Evolutionary conservation across 129 eudicot genomes (phyloP), one percentile per base, ranked within the genome.

Genomic region (Escallonia herrerae): DNA sequence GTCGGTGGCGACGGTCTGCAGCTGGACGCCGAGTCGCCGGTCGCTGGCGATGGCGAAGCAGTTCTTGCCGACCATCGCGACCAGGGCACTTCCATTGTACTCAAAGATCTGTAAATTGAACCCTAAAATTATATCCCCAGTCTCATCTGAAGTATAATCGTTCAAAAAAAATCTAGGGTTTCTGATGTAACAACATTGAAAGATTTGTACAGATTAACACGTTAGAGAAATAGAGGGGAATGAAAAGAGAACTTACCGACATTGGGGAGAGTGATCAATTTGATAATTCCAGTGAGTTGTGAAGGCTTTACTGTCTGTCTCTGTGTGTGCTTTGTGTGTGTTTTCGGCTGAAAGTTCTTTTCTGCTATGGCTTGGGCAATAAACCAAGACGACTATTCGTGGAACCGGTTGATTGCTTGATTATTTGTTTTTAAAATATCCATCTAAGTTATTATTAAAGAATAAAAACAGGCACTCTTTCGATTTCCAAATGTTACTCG

Each of bases 41-140:
- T 91, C 97, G 60, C 97, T 91, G 41, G 94, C 97, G 39, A 91
- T 91, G 22, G 96, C 97, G 65, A 91, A 87, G 72, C 97, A 91
- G 42, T 91, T 91, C 70, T 91, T 91, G 59, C 97, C 97, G 8
- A 91, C 97, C 97, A 91, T 91, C 0, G 97, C 97, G 64, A 91
- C 97, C 51, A 91, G 49, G 66, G 97, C 96, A 62, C 97, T 91
- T 62, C 97, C 97, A 85, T 91, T 91, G 70, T 91, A 91, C 80
- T 91, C 97, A 13, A 91, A 91, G 57, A 91, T 91, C 90, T 84
- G 66, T 39, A 43, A 12, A 67, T 15, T 10, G 8, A 43, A 53
- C 14, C 13, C 13, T 53, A 6, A 11, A 6, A 53, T 53, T 12
- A 53, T 4, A 53, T 2, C 4, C 13, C 58, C 4, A 53, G 33